Base-by-base conservation (phyloP, 805 yeast species). In the Metschnikowia orientalis region DNA sequence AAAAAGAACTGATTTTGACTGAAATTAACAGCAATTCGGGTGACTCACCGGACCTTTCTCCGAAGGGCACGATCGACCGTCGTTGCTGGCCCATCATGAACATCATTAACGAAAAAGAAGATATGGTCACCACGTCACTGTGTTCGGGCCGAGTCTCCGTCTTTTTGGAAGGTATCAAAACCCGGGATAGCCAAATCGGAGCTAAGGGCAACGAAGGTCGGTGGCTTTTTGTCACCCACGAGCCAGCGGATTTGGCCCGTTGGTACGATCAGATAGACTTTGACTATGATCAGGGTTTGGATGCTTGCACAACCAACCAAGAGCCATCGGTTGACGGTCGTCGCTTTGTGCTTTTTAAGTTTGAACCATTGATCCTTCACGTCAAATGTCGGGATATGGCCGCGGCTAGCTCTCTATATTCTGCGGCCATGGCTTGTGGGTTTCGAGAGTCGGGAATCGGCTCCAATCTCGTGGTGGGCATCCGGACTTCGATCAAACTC, bases 401-500 rank as follows among this genome's bases (percentile, higher is more conserved):
- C 9, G 56, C 69, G 4, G 95, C 95, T 0, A 65, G 70, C n/a
- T 58, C 57, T 23, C 54, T 87, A 8, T 84, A 79, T 42, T 73
- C 78, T 22, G 58, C 73, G 1, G 95, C 95, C 0, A 80, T 86
- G 85, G 70, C 73, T 2, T 81, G 92, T 58, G 95, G 95, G 3
- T 87, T 81, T 50, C 68, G 95, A 48, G 95, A 87, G 55, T 72
- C 85, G 18, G 95, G 95, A 1, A 84, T 87, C 28, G 94, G 94
- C 6, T 68, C 79, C 18, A 84, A 86, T 47, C 74, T 77, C 45
- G 66, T 81, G 8, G 94, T 87, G 5, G 95, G 88, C 0, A 73
- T 87, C 12, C 65, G 95, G 42, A 81, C 77, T 1, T 77, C 86
- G 4, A 77, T 87, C 37, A 75, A 75, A 41, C 54, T 87, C 15